phyloP scores from a whole-genome alignment of 768 basidiomycete species.

The Phanerochaete carnosa region DNA sequence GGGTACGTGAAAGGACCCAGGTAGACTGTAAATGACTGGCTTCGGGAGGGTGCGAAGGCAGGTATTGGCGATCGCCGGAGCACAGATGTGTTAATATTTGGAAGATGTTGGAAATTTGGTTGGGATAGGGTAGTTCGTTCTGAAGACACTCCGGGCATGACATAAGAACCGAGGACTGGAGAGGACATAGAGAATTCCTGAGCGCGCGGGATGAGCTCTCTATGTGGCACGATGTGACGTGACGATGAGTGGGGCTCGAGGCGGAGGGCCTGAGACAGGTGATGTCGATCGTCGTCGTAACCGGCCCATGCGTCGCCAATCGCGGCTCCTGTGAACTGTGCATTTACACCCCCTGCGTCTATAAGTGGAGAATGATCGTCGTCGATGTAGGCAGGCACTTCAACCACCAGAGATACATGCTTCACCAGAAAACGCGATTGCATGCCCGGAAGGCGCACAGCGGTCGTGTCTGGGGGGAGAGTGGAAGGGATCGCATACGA shows the following conservation, averaged over 20 bases:
- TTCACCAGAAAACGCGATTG: not conserved
- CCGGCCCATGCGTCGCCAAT: not conserved
- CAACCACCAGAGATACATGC: not conserved
- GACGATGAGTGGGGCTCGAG: not conserved
- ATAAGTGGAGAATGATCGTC: not conserved
- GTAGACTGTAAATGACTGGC: not conserved
- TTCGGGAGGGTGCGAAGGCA: not conserved
- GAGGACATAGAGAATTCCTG: not conserved
- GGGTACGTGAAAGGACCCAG: not conserved
- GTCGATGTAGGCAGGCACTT: not conserved
- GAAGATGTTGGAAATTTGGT: not conserved
- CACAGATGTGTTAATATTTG: not conserved
- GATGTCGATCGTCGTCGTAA: not conserved
- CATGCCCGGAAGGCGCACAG: not conserved
- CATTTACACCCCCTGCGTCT: not conserved
- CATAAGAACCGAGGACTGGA: not conserved
- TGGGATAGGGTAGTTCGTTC: not conserved
- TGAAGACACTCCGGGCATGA: not conserved
- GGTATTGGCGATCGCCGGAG: not conserved
- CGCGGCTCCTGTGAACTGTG: not conserved
- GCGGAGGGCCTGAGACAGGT: not conserved
- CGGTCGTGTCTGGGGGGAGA: not conserved
- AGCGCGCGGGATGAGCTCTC: not conserved
- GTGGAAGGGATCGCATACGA: not conserved
- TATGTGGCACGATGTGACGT: not conserved